Conservation (phyloP, 2,329 filamentous ascomycete genomes). For the Cadophora malorum region DNA sequence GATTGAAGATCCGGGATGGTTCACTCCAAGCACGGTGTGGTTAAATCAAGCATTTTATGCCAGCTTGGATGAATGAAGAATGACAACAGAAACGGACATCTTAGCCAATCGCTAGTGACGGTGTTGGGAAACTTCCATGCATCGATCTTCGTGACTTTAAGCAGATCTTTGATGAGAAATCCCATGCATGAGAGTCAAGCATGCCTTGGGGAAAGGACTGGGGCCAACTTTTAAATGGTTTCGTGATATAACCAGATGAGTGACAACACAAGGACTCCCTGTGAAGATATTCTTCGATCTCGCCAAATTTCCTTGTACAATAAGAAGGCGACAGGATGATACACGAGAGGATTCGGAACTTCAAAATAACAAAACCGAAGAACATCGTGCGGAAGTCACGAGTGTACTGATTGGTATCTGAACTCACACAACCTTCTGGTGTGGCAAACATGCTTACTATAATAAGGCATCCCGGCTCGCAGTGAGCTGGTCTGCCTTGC, state of each 20-base stretch:
- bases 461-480: no score
- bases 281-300: neutral
- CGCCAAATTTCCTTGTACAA: no score
- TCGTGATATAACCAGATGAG: slow-evolving; percentile 15
- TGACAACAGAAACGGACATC: neutral
- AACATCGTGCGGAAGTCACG: no score
- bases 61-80: neutral
- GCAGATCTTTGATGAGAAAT: slow-evolving; percentile 19
- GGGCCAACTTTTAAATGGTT: slow-evolving; percentile 20
- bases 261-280: neutral
- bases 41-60: slow-evolving; percentile 17
- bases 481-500: no score
- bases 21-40: neutral
- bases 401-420: no score
- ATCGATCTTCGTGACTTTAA: slow-evolving; percentile 11
- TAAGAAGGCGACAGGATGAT: no score
- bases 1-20: neutral
- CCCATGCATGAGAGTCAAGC: slow-evolving; percentile 19
- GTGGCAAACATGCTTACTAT: no score
- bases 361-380: no score
- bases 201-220: slow-evolving; percentile 8
- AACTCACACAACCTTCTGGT: no score
- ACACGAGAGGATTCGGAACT: neutral
- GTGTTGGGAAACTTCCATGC: slow-evolving; percentile 15
- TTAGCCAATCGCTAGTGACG: neutral